Conservation (phyloP, 225 moss, liverwort and hornwort genomes). For the Straminergon stramineum region DNA sequence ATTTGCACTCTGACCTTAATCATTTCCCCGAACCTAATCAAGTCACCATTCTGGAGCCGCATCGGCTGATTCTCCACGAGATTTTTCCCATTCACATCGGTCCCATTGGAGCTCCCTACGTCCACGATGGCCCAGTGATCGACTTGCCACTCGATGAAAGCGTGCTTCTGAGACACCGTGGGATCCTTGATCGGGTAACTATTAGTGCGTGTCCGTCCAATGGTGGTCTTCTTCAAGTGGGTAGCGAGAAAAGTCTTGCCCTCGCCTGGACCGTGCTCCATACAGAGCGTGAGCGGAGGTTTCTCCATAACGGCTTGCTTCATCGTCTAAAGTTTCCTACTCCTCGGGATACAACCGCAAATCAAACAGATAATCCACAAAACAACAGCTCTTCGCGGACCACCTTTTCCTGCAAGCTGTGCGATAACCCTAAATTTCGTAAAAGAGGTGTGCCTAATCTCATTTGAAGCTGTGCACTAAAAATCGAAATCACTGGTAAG, state of each 20-base stretch:
- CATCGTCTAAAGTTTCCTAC: background rate
- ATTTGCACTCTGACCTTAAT: constrained; percentile 46
- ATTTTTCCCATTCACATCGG: constrained; percentile 40
- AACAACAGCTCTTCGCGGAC: background rate
- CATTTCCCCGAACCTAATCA: constrained; percentile 51
- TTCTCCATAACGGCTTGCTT: constrained; percentile 12
- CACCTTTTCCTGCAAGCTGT: background rate
- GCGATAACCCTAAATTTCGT: background rate
- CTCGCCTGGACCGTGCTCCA: constrained; percentile 43
- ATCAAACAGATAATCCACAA: background rate
- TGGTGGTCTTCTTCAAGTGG: constrained; percentile 43
- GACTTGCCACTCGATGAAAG: constrained; percentile 39
- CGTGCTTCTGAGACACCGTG: constrained; percentile 78
- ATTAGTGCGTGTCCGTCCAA: constrained; percentile 56
- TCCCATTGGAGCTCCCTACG: constrained; percentile 80
- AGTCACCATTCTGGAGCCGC: constrained; percentile 41
- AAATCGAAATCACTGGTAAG: background rate
- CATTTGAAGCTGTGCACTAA: background rate
- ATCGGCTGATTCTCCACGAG: constrained; percentile 33
- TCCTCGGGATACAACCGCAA: background rate
- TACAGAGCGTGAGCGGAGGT: constrained; percentile 27
- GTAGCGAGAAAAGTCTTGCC: constrained; percentile 16
- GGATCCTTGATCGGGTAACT: constrained; percentile 67
- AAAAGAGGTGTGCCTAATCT: background rate
- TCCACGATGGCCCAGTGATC: constrained; percentile 67